Evolutionary conservation across 805 yeast genomes (phyloP), one percentile per base, ranked within the genome.

Genomic region (Wickerhamia fluorescens): DNA sequence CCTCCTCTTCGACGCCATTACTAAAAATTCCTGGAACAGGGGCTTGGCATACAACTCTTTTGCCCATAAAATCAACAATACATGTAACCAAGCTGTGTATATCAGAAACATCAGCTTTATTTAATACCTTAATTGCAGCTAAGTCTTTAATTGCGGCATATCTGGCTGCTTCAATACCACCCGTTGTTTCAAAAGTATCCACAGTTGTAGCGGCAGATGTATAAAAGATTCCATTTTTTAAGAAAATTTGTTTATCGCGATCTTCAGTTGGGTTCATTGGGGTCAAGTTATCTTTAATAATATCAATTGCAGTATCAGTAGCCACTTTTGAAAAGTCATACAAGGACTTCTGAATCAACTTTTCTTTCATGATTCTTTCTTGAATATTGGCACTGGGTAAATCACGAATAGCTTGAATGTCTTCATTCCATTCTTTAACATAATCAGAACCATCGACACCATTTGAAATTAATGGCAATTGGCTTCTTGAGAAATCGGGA

Each of bases 21-120:
- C n/a, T n/a, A 53, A 82, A 78, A 33, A 82, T 74, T 35, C 97
- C 97, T 10, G 98, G 98, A 24, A 89, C 94, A 8, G 96, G 95
- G 9, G 95, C 84, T 61, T 89, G 97, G 53, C 94, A 85, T 21
- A 89, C 70, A 20, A 89, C 66, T 53, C 97, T 73, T 45, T 75
- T 79, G 37, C 97, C 98, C 48, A 83, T 76, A 58, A 74, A 89
- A 55, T 89, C 97, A 32, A 89, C 84, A 34, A 87, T 69, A n/a
- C 88, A 70, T 4, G 96, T 83, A 44, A 84, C 73, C 35, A 89
- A 65, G 29, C 80, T 78, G 46, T 75, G 73, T 22, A 87, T 65
- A 25, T 78, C 84, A 7, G 58, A 59, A 19, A 74, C 48, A 44
- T 81, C 85, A 24, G 80, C 56, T 42, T 75, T 65, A 60, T 81